Evolutionary conservation across 2,329 filamentous ascomycete genomes (phyloP).

Genomic region (Didymella arachidicola): DNA sequence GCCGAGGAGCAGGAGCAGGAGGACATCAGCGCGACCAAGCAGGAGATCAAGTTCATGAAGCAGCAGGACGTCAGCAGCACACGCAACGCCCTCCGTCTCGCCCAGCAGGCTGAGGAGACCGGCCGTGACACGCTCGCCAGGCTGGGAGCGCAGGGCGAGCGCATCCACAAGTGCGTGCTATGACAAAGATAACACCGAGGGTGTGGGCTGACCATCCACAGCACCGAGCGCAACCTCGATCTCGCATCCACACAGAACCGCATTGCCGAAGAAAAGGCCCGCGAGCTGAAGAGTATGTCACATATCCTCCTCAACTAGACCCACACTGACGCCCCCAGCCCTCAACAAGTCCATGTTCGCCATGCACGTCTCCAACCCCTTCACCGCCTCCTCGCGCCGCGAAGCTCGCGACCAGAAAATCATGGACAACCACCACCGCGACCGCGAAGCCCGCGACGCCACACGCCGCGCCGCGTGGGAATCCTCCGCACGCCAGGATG

Average conservation of each 20-base stretch:
- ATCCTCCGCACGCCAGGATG: conserved; percentile 37
- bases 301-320: background rate
- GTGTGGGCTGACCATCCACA: conserved; percentile 44
- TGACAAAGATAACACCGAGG: background rate
- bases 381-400: conserved; percentile 67
- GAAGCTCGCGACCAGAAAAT: conserved; percentile 65
- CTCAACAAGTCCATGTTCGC: conserved; percentile 93
- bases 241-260: conserved; percentile 79
- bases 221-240: conserved; percentile 77
- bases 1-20: conserved; percentile 79
- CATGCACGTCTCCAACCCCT: conserved; percentile 67
- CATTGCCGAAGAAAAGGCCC: conserved; percentile 79
- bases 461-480: conserved; percentile 62
- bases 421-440: conserved; percentile 68
- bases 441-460: conserved; percentile 64
- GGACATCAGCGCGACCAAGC: conserved; percentile 74
- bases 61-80: conserved; percentile 74
- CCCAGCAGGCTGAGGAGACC: conserved; percentile 73
- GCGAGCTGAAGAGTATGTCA: conserved; percentile 72
- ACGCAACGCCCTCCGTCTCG: conserved; percentile 68
- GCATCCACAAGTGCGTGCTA: conserved; percentile 41
- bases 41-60: conserved; percentile 78
- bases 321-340: conserved; percentile 35
- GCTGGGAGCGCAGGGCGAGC: conserved; percentile 47
- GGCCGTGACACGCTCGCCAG: conserved; percentile 59